A percentile compares a stretch with the other conserved stretches of the same genome.
These are phyloP conservation scores for Diaporthe helianthi DNA, from an alignment of 2,329 filamentous ascomycete species.

Conservation along the genomic window DNA sequence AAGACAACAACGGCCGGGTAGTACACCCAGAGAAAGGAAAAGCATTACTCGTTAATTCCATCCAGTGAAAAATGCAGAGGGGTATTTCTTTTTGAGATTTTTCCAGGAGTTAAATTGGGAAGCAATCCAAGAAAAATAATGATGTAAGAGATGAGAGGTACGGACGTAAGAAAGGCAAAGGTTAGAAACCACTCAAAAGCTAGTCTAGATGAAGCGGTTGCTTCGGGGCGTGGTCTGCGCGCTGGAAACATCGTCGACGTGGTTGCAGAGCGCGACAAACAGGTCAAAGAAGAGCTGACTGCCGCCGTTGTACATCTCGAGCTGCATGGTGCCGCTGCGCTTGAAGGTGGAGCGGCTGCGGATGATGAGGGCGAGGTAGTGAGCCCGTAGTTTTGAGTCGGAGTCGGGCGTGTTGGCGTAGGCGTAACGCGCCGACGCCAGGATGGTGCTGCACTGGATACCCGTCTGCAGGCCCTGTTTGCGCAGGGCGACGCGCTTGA, in stretches of 20 bases:
- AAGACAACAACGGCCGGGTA: not conserved
- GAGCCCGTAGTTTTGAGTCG: constrained; percentile 88
- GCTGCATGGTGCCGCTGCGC: constrained; percentile 92
- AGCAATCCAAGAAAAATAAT: constrained; percentile 10
- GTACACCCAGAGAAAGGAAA: not conserved
- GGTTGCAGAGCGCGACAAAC: constrained; percentile 91
- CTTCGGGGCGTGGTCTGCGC: constrained; percentile 57
- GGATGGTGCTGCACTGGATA: constrained; percentile 83
- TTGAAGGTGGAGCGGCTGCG: constrained; percentile 88
- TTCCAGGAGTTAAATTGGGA: constrained; percentile 19
- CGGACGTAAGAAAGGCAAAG: not conserved
- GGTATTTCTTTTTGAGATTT: constrained; percentile 31
- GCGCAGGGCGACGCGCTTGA: constrained; percentile 82
- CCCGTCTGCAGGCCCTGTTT: constrained; percentile 90
- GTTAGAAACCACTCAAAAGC: not conserved
- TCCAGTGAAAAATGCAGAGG: constrained; percentile 28
- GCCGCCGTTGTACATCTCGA: constrained; percentile 89
- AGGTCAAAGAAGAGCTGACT: constrained; percentile 88
- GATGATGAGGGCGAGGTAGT: constrained; percentile 93
- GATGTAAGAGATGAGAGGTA: not conserved
- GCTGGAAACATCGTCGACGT: constrained; percentile 75
- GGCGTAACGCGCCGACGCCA: constrained; percentile 86
- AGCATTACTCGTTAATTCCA: constrained; percentile 27
- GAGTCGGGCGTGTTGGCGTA: constrained; percentile 88
- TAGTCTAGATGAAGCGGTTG: constrained; percentile 44